A percentile compares a stretch with the other conserved stretches of the same genome.
These are phyloP conservation scores for Oenanthe javanica DNA, from an alignment of 140 eudicot genomes.

Conservation along the genomic window DNA sequence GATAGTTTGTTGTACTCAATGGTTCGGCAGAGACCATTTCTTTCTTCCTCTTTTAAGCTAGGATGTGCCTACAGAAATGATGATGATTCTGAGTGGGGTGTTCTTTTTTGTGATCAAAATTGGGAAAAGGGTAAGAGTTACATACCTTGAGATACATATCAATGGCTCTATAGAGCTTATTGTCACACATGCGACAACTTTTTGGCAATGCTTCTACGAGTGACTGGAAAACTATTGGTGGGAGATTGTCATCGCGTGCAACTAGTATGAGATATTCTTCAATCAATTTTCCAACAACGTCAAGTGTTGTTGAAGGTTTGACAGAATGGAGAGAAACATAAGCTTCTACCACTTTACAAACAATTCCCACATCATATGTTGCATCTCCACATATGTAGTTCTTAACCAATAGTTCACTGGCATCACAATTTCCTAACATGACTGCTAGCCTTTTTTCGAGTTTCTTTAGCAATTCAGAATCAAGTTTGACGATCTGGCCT, in stretches of 20 bases:
- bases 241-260: constrained; percentile 21
- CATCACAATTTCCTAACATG: constrained; percentile 13
- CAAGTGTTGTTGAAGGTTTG: constrained; percentile 1
- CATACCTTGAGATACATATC: constrained; percentile 38
- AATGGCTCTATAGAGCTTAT: constrained; percentile 27
- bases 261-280: constrained; percentile 25
- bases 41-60: constrained; percentile 21
- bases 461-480: constrained; percentile 9
- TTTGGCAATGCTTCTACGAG: constrained; percentile 24
- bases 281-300: constrained; percentile 20
- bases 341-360: constrained; percentile 17
- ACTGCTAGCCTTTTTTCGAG: constrained; percentile 19
- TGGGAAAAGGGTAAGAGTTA: background rate
- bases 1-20: constrained; percentile 25
- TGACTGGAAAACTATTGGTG: constrained; percentile 7
- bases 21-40: constrained; percentile 17
- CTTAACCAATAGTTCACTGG: constrained; percentile 19
- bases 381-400: constrained; percentile 9
- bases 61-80: constrained; percentile 26
- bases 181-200: constrained; percentile 13
- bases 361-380: constrained; percentile 17
- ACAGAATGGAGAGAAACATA: constrained; percentile 13
- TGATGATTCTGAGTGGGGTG: background rate
- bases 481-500: constrained; percentile 15
- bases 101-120: background rate